Base-by-base conservation (phyloP, 371 early-diverging fungal species). In the Apophysomyces ossiformis region DNA sequence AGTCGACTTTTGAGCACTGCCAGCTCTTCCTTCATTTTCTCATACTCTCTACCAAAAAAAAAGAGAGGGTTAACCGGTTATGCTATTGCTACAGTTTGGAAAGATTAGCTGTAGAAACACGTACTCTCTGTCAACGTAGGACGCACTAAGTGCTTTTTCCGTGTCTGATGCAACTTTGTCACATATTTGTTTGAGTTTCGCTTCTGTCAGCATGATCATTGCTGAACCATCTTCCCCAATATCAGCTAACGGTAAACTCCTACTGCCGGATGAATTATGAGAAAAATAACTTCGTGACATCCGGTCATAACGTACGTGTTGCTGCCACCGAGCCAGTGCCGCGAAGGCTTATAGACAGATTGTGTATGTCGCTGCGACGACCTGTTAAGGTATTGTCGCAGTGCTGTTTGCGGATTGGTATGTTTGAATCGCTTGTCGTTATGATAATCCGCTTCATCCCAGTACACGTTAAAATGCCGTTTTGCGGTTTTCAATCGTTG, bases 181-280 rank as follows among this genome's bases (percentile, higher is more conserved):
- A 21, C 54, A 50, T 50, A 50, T 50, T 21, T 11, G 54, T 21
- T 50, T 50, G 26, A 50, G 54, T 11, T 50, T 50, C 21, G n/a
- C 54, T 21, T 50, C 54, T 18, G 54, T 50, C 35, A 50, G n/a
- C 21, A 21, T 18, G n/a, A 50, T 50, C 1, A 50, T 5, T 18
- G n/a, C 21, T 7, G 54, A 50, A 8, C 54, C 11, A 21, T 21
- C 11, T 16, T 50, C 41, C 13, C 41, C 41, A 41, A 13, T 1
- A 41, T 41, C 13, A 13, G 41, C 13, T 13, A 41, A 11, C 41
- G 41, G 13, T 1, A 13, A 41, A 1, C 1, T 4, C 11, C 41
- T 13, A 41, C 13, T 11, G 41, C 32, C 11, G 41, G 8, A 41
- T 41, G 5, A 1, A 41, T 41, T 8, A 41, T 41, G 41, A 8